These are phyloP conservation scores for Chionographis japonica DNA, from an alignment of 106 monocot species.

Conservation along the genomic window DNA sequence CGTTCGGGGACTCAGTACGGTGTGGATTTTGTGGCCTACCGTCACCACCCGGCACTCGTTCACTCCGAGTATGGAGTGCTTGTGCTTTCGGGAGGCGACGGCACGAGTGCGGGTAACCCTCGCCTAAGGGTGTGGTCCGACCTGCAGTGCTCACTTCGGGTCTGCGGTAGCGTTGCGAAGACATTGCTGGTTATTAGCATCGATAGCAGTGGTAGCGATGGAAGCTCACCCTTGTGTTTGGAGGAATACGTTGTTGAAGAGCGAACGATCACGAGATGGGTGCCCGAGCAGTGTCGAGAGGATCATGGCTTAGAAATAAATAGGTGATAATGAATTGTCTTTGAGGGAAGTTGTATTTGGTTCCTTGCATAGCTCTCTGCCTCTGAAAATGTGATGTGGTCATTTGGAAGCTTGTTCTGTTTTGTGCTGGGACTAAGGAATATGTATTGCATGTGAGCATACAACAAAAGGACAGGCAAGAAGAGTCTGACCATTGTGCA, in stretches of 20 bases:
- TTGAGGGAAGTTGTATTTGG: too few relatives aligned
- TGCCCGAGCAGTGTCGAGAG: slow-evolving; percentile 36
- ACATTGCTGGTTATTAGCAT: slow-evolving; percentile 34
- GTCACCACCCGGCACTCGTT: slow-evolving; percentile 74
- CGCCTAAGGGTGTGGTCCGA: slow-evolving; percentile 57
- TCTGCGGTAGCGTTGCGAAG: slow-evolving; percentile 66
- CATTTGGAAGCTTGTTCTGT: too few relatives aligned
- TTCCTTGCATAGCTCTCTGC: too few relatives aligned
- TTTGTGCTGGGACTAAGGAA: too few relatives aligned
- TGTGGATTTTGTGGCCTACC: slow-evolving; percentile 74
- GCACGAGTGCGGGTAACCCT: not conserved
- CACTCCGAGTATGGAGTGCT: slow-evolving; percentile 63
- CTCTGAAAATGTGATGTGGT: too few relatives aligned
- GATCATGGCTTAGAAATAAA: not conserved
- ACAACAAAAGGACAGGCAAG: too few relatives aligned
- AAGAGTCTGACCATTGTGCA: too few relatives aligned
- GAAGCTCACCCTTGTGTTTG: slow-evolving; percentile 12
- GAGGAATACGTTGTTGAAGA: slow-evolving; percentile 36
- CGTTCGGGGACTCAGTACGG: slow-evolving; percentile 55
- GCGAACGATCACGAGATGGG: slow-evolving; percentile 35
- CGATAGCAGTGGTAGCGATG: slow-evolving; percentile 5
- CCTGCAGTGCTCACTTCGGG: slow-evolving; percentile 44
- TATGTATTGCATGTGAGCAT: too few relatives aligned
- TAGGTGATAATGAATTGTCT: too few relatives aligned
- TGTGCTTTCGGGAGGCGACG: slow-evolving; percentile 26